Evolutionary conservation across 495 filamentous ascomycete species (phyloP), one percentile per base, ranked within the genome.

Genomic region (Penicillium bovifimosum): DNA sequence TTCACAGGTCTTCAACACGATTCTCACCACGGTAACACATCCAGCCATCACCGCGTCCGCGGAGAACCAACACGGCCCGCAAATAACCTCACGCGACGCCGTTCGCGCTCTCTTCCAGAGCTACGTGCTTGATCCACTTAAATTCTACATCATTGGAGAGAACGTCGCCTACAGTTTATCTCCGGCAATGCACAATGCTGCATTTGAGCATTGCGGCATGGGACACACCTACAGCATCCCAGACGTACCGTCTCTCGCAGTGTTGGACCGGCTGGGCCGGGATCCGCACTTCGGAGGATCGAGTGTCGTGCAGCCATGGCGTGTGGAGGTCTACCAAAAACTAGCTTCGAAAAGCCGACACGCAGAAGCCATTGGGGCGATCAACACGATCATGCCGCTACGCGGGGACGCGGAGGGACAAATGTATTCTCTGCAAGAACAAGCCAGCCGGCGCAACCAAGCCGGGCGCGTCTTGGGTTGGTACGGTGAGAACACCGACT

Each of bases 401-500:
- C 79, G 87, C 14, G 80, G 81, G 1, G 67, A 79, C 6, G 71
- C 78, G 5, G 76, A 85, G 56, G 83, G 80, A 24, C 79, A 73
- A 3, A 83, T 88, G 45, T 76, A 85, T 20, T 77, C 84, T n/a
- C 77, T 88, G 36, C 76, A 81, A 14, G 64, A 76, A 18, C 72
- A 85, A 39, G 79, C 82, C 33, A 82, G 80, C 59, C 77, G 84
- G 20, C 76, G 86, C 26, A 85, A 86, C 65, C 81, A 79, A 58
- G 75, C 83, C 4, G 87, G 88, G 0, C 69, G 76, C 1, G 77
- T 87, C 5, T 62, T 77, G 42, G 84, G 80, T 5, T 85, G 90
- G 56, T 91, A 88, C 54, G 88, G 88, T 6, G 87, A 91, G 48
- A 93, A 93, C 62, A 93, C 87, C 0, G 88, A 91, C 68, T 93